These are phyloP conservation scores for Albatrellus ellisii DNA, from an alignment of 768 basidiomycete species.

Conservation along the genomic window DNA sequence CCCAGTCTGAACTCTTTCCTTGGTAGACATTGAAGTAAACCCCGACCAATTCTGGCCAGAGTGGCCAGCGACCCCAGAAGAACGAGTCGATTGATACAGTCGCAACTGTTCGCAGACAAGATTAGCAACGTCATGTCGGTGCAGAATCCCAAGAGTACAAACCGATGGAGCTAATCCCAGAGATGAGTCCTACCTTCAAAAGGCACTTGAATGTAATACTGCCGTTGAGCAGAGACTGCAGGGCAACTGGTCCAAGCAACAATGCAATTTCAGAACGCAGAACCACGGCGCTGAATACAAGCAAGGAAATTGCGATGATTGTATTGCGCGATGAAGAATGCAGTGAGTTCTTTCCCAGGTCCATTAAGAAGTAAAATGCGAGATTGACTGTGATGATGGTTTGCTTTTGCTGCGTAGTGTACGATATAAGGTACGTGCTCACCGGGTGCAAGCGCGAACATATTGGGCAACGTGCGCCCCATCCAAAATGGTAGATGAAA, in stretches of 20 bases:
- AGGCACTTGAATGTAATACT: slow-evolving; percentile 31
- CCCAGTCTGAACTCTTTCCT: slow-evolving; percentile 88
- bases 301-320: slow-evolving; percentile 35
- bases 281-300: slow-evolving; percentile 56
- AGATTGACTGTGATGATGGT: slow-evolving; percentile 36
- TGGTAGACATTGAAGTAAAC: slow-evolving; percentile 78
- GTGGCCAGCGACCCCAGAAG: slow-evolving; percentile 59
- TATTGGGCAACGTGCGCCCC: slow-evolving; percentile 88
- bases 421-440: background rate
- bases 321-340: slow-evolving; percentile 24
- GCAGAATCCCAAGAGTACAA: slow-evolving; percentile 6
- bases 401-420: slow-evolving; percentile 1
- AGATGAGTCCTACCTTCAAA: slow-evolving; percentile 35
- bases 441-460: slow-evolving; percentile 81
- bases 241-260: slow-evolving; percentile 45
- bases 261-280: slow-evolving; percentile 72
- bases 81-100: slow-evolving; percentile 68
- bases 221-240: slow-evolving; percentile 36
- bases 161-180: slow-evolving; percentile 42
- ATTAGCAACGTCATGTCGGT: background rate
- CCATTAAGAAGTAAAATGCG: slow-evolving; percentile 35
- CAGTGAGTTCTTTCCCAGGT: slow-evolving; percentile 27
- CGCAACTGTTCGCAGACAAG: slow-evolving; percentile 27
- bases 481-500: slow-evolving; percentile 94
- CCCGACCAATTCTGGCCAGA: slow-evolving; percentile 82